Conservation (phyloP, 2,329 filamentous ascomycete genomes). For the Xylaria hypoxylon region DNA sequence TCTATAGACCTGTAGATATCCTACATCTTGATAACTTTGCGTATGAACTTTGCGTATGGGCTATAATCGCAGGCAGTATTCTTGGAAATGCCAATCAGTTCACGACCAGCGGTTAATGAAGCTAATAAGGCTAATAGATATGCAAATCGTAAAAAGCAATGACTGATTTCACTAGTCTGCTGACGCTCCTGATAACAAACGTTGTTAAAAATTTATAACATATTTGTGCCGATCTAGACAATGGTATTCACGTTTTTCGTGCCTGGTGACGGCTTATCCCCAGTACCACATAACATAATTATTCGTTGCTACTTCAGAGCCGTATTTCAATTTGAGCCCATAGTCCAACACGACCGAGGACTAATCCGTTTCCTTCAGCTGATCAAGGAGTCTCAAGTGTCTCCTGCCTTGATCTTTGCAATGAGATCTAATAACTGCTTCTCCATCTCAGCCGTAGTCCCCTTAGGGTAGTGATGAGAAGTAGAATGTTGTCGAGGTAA, state of each 20-base stretch:
- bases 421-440: slow-evolving; percentile 54
- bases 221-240: neutral
- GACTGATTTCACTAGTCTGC: neutral
- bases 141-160: no score
- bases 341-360: neutral
- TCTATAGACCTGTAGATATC: no score
- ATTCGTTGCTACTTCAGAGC: neutral
- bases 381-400: slow-evolving; percentile 7
- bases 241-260: neutral
- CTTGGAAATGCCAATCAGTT: no score
- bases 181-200: neutral
- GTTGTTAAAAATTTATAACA: neutral
- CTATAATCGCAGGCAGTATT: no score
- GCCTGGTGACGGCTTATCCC: neutral
- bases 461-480: slow-evolving; percentile 53
- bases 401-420: slow-evolving; percentile 43
- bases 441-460: slow-evolving; percentile 58
- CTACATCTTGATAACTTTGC: no score
- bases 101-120: no score
- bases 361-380: neutral
- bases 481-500: slow-evolving; percentile 52
- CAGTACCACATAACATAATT: neutral
- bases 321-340: neutral
- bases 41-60: no score
- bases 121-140: no score